phyloP scores from a whole-genome alignment of 495 filamentous ascomycete species.

The Amorphotheca resinae region DNA sequence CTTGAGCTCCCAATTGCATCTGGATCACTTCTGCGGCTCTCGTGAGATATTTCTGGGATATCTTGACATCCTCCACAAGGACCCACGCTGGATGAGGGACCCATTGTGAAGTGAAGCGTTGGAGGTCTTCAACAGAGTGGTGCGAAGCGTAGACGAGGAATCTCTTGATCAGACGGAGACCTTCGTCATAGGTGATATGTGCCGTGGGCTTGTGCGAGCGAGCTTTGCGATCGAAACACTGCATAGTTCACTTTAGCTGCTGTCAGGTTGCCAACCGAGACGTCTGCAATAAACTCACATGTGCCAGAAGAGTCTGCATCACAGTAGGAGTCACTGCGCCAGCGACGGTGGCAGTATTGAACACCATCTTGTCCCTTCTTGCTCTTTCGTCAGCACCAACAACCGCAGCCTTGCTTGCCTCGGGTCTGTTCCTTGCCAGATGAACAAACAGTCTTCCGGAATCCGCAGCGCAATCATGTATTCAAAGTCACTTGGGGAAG shows the following conservation, averaged over 20 bases:
- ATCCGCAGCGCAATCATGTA: too few relatives aligned
- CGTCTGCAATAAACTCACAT: constrained; percentile 39
- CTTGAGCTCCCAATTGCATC: constrained; percentile 62
- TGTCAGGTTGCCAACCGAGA: constrained; percentile 7
- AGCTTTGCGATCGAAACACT: constrained; percentile 75
- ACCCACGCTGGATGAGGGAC: constrained; percentile 87
- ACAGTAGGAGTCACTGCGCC: constrained; percentile 69
- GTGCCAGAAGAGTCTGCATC: constrained; percentile 62
- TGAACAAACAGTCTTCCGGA: too few relatives aligned
- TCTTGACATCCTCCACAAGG: constrained; percentile 56
- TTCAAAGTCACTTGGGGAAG: too few relatives aligned
- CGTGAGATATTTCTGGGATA: constrained; percentile 47
- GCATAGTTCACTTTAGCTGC: background rate
- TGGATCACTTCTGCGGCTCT: constrained; percentile 49
- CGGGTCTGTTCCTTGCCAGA: background rate
- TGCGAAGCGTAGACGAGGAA: constrained; percentile 74
- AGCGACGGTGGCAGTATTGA: constrained; percentile 63
- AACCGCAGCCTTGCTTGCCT: background rate
- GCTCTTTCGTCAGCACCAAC: background rate
- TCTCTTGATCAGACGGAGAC: constrained; percentile 73
- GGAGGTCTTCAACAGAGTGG: constrained; percentile 84
- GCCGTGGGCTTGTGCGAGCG: constrained; percentile 66
- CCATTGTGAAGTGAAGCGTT: constrained; percentile 80
- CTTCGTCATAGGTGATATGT: constrained; percentile 86
- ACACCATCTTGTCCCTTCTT: constrained; percentile 14